A percentile compares a stretch with the other conserved stretches of the same genome.
Evolutionary conservation across 306 rosid genomes (phyloP).

Genomic region (Corylus avellana): DNA sequence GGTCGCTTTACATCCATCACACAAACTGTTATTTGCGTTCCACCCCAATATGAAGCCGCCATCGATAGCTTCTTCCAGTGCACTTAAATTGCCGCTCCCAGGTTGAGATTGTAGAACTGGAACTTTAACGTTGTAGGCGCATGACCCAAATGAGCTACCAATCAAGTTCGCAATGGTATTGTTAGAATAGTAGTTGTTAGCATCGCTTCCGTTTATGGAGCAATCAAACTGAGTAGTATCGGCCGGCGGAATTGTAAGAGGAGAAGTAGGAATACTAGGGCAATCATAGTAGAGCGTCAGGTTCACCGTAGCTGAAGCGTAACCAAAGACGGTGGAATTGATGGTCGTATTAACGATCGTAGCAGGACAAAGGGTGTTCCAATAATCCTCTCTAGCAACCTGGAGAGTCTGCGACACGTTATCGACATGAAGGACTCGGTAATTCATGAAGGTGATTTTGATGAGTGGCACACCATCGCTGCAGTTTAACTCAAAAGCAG

Average conservation of each 20-base stretch:
- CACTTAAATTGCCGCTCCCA: neutral
- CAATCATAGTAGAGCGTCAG: slow-evolving; percentile 49
- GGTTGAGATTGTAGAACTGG: slow-evolving; percentile 28
- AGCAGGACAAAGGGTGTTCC: slow-evolving; percentile 39
- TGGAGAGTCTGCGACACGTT: slow-evolving; percentile 14
- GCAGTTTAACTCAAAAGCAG: slow-evolving; percentile 49
- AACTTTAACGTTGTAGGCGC: slow-evolving; percentile 30
- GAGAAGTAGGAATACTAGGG: neutral
- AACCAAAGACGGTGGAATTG: slow-evolving; percentile 17
- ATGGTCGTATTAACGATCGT: slow-evolving; percentile 23
- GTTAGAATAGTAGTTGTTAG: slow-evolving; percentile 27
- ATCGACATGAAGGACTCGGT: slow-evolving; percentile 34
- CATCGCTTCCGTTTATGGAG: slow-evolving; percentile 1
- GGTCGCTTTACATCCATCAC: slow-evolving; percentile 38
- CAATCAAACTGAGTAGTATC: slow-evolving; percentile 38
- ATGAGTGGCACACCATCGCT: slow-evolving; percentile 20
- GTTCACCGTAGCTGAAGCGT: slow-evolving; percentile 18
- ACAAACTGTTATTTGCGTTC: slow-evolving; percentile 41
- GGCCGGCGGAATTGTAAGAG: neutral
- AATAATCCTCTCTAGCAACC: slow-evolving; percentile 46
- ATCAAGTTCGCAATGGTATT: neutral
- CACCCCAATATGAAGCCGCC: slow-evolving; percentile 50
- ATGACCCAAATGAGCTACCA: slow-evolving; percentile 2
- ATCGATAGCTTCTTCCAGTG: slow-evolving; percentile 32
- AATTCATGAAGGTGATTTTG: slow-evolving; percentile 19